Evolutionary conservation across 108 stramenopile species (phyloP).

Genomic region (Skeletonema menzelii): DNA sequence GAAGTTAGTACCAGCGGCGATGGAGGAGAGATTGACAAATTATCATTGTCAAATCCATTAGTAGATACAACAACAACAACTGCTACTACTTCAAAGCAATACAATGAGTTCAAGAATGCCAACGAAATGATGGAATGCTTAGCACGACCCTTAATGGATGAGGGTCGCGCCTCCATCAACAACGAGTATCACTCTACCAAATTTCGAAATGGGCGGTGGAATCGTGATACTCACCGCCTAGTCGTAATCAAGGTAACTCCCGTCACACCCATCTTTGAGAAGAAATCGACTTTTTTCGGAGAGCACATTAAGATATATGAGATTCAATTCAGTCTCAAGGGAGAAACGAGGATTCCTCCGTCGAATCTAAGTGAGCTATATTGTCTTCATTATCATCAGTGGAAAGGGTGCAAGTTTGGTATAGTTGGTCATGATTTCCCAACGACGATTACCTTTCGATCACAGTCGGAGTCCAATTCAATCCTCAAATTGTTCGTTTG

Average conservation of each 20-base stretch:
- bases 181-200: constrained; percentile 35
- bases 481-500: constrained; percentile 38
- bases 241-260: not conserved
- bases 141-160: constrained; percentile 16
- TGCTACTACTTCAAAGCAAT: not conserved
- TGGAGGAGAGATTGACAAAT: not conserved
- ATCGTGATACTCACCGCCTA: constrained; percentile 26
- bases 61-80: not conserved
- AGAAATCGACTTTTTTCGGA: constrained; percentile 26
- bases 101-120: constrained; percentile 29
- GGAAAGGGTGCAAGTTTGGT: constrained; percentile 29
- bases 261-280: constrained; percentile 41
- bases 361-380: constrained; percentile 37
- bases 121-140: constrained; percentile 24
- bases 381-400: constrained; percentile 26
- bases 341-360: constrained; percentile 25
- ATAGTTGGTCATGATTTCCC: constrained; percentile 47
- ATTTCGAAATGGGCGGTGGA: constrained; percentile 22
- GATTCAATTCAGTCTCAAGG: constrained; percentile 36
- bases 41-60: not conserved
- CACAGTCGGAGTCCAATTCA: constrained; percentile 11
- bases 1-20: not conserved
- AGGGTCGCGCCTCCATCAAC: constrained; percentile 35
- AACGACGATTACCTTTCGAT: constrained; percentile 32
- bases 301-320: constrained; percentile 35